Evolutionary conservation across 345 rosid genomes (phyloP).

Genomic region (Salix brachista): DNA sequence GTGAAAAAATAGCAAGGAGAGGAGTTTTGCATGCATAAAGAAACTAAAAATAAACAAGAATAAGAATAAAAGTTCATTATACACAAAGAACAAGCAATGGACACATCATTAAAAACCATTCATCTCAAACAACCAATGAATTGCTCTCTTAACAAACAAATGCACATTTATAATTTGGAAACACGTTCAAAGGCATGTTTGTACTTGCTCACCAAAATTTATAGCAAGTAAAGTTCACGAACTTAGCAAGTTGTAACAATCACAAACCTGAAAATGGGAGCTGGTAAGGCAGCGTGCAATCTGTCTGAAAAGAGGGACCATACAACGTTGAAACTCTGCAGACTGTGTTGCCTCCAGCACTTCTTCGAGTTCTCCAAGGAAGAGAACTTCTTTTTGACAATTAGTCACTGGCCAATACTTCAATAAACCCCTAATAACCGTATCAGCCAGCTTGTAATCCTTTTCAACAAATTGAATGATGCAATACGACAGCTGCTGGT

Average conservation of each 20-base stretch:
- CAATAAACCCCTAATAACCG: slow-evolving; percentile 73
- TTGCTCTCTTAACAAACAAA: background rate
- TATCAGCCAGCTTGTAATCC: slow-evolving; percentile 84
- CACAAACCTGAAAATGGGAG: slow-evolving; percentile 79
- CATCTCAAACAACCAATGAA: background rate
- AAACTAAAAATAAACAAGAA: background rate
- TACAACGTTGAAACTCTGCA: slow-evolving; percentile 76
- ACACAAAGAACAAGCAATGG: background rate
- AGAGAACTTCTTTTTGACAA: slow-evolving; percentile 85
- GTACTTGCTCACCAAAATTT: background rate
- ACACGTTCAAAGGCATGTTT: background rate
- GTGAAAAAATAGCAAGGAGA: background rate
- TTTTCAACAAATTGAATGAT: slow-evolving; percentile 85
- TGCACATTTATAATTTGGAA: background rate
- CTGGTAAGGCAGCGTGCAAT: slow-evolving; percentile 78
- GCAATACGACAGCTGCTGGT: slow-evolving; percentile 84
- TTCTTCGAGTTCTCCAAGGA: slow-evolving; percentile 90
- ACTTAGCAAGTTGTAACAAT: background rate
- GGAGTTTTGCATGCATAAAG: background rate
- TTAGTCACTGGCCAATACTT: slow-evolving; percentile 88
- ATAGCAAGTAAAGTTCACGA: background rate
- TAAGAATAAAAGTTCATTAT: background rate
- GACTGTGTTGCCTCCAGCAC: slow-evolving; percentile 84
- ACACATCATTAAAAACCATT: background rate
- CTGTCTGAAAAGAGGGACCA: slow-evolving; percentile 84